Conservation (phyloP, 75 land plant genomes). For the Picea sitchensis region DNA sequence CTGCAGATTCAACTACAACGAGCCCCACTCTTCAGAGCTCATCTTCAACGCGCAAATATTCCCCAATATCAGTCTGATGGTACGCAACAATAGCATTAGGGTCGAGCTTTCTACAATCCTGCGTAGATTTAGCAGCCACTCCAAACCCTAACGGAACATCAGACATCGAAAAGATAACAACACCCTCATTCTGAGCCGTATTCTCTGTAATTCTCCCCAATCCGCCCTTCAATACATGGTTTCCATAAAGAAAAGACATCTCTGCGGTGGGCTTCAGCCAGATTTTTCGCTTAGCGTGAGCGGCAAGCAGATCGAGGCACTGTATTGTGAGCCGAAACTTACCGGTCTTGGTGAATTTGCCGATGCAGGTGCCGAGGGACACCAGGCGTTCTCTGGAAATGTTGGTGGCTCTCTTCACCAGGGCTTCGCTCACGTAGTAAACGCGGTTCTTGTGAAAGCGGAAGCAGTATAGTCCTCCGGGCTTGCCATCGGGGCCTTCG, state of each 20-base stretch:
- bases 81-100: slow-evolving; percentile 82
- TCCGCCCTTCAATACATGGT: slow-evolving; percentile 79
- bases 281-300: slow-evolving; percentile 77
- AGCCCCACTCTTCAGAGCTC: too few relatives aligned
- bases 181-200: slow-evolving; percentile 63
- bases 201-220: slow-evolving; percentile 81
- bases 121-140: slow-evolving; percentile 64
- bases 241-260: slow-evolving; percentile 84
- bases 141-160: slow-evolving; percentile 89
- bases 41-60: slow-evolving; percentile 86
- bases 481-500: slow-evolving; percentile 42
- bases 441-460: slow-evolving; percentile 83
- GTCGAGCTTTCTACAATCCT: slow-evolving; percentile 81
- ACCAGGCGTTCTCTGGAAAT: slow-evolving; percentile 57
- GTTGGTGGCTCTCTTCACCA: slow-evolving; percentile 75
- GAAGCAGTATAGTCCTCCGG: slow-evolving; percentile 50
- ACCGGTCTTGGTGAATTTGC: slow-evolving; percentile 71
- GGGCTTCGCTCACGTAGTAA: slow-evolving; percentile 67
- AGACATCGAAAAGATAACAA: slow-evolving; percentile 74
- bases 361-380: slow-evolving; percentile 64
- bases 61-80: slow-evolving; percentile 78
- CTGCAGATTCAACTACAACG: too few relatives aligned
- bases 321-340: slow-evolving; percentile 74
- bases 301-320: slow-evolving; percentile 56
- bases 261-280: slow-evolving; percentile 89